A percentile compares a stretch with the other conserved stretches of the same genome.
phyloP scores from a whole-genome alignment of 108 stramenopile species.

The Discostella pseudostelligera region DNA sequence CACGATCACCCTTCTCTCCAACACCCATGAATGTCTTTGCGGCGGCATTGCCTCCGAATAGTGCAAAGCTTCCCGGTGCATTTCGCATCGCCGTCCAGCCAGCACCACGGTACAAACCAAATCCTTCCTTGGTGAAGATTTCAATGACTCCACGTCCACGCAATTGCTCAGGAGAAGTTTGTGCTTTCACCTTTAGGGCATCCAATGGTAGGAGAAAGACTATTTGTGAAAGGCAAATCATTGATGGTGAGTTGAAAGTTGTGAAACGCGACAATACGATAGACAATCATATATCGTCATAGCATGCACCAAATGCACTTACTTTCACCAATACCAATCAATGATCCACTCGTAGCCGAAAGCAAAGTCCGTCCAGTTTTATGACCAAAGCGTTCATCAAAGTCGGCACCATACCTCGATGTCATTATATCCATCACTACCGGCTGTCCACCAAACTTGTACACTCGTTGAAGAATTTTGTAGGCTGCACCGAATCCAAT shows the following conservation, averaged over 20 bases:
- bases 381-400: conserved; percentile 60
- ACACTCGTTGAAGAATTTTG: conserved; percentile 80
- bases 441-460: conserved; percentile 82
- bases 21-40: conserved; percentile 58
- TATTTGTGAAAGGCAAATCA: background rate
- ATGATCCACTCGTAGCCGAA: conserved; percentile 62
- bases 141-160: conserved; percentile 63
- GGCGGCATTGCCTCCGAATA: conserved; percentile 73
- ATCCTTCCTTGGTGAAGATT: conserved; percentile 64
- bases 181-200: conserved; percentile 82
- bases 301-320: background rate
- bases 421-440: conserved; percentile 62
- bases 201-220: conserved; percentile 75
- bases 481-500: conserved; percentile 79
- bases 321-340: conserved; percentile 77
- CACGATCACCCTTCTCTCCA: conserved; percentile 45
- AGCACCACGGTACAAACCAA: conserved; percentile 65
- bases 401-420: conserved; percentile 49
- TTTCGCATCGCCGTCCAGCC: conserved; percentile 74
- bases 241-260: no score
- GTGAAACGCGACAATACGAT: no score
- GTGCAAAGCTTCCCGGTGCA: conserved; percentile 78
- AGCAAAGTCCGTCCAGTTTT: conserved; percentile 61
- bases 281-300: no score
- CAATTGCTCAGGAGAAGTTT: conserved; percentile 70